Evolutionary conservation across 2,329 filamentous ascomycete species (phyloP).

Genomic region (Talaromyces verruculosus): DNA sequence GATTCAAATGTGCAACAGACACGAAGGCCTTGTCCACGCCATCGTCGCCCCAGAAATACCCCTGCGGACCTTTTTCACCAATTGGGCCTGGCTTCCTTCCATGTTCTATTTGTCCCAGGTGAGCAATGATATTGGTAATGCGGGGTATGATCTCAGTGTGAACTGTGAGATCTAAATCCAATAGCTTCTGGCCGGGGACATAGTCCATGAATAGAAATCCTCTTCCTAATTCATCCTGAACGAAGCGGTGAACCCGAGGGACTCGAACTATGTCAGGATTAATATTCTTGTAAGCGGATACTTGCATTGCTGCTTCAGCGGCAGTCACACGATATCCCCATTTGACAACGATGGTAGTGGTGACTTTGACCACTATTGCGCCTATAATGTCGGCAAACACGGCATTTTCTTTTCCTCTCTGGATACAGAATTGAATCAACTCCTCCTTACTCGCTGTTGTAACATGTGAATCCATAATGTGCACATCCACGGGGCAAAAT

Average conservation of each 20-base stretch:
- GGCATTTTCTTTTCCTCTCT: constrained; percentile 15
- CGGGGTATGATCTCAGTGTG: constrained; percentile 22
- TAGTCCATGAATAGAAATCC: constrained; percentile 32
- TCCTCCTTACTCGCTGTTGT: constrained; percentile 2
- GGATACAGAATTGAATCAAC: constrained; percentile 7
- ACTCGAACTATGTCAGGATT: constrained; percentile 26
- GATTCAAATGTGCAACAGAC: constrained; percentile 14
- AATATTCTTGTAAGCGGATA: constrained; percentile 25
- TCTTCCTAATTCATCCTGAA: constrained; percentile 21
- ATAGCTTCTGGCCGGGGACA: constrained; percentile 24
- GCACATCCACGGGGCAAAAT: neutral
- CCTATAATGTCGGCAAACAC: constrained; percentile 7
- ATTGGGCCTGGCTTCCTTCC: constrained; percentile 25
- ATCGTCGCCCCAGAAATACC: constrained; percentile 28
- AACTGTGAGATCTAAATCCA: constrained; percentile 20
- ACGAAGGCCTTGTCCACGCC: constrained; percentile 22
- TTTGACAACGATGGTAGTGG: constrained; percentile 25
- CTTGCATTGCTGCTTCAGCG: constrained; percentile 26
- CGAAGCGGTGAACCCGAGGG: constrained; percentile 26
- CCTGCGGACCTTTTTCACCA: constrained; percentile 23
- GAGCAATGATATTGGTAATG: constrained; percentile 23
- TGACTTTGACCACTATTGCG: constrained; percentile 21
- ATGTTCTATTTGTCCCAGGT: constrained; percentile 23
- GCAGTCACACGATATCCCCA: constrained; percentile 24
- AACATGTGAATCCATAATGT: constrained; percentile 14